Conservation (phyloP, 192 early-diverging fungal genomes). For the Coemansia sp. region DNA sequence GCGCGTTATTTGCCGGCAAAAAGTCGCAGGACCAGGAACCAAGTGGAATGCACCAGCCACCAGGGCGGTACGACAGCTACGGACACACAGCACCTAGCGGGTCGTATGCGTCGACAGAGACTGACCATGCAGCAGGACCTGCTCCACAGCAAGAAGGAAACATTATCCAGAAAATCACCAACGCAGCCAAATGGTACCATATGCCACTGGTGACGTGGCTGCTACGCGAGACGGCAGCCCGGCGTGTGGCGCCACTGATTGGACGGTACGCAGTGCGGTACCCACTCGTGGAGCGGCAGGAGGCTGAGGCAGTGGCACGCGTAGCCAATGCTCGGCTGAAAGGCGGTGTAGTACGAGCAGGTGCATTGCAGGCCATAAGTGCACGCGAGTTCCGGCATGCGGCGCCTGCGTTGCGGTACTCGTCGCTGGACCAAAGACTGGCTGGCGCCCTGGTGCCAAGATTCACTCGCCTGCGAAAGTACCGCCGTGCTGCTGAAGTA, state of each 20-base stretch:
- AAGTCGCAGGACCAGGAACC: conserved; percentile 5
- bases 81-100: conserved; percentile 1
- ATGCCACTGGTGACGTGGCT: conserved; percentile 20
- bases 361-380: conserved; percentile 26
- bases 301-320: conserved; percentile 21
- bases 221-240: conserved; percentile 16
- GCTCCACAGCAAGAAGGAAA: background rate
- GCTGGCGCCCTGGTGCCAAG: conserved; percentile 35
- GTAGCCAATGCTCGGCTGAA: conserved; percentile 2
- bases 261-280: conserved; percentile 44
- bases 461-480: conserved; percentile 46
- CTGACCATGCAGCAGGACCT: background rate
- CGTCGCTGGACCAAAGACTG: conserved; percentile 29
- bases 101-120: conserved; percentile 16
- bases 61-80: conserved; percentile 10
- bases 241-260: conserved; percentile 21
- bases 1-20: conserved; percentile 37
- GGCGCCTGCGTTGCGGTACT: conserved; percentile 18
- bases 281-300: conserved; percentile 41
- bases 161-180: conserved; percentile 11
- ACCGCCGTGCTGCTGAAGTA: conserved; percentile 41
- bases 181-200: conserved; percentile 23
- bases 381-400: conserved; percentile 36
- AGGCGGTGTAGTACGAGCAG: conserved; percentile 18
- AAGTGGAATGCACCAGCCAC: conserved; percentile 2